These are phyloP conservation scores for Agrocybe praecox DNA, from an alignment of 768 basidiomycete genomes.

Conservation along the genomic window DNA sequence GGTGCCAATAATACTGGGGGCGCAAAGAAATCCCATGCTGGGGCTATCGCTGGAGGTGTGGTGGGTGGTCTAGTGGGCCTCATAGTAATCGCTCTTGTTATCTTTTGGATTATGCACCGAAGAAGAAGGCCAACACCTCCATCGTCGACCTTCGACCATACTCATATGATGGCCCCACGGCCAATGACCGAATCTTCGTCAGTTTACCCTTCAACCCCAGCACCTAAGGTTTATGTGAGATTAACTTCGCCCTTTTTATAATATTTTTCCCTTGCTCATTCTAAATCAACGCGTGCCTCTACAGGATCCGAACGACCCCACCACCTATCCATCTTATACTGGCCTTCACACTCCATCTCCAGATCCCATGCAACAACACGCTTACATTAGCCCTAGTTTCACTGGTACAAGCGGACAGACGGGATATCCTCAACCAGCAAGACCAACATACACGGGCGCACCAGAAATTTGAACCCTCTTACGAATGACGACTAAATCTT, in stretches of 20 bases:
- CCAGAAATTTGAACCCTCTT: constrained; percentile 2
- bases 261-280: not conserved
- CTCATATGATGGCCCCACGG: constrained; percentile 8
- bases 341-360: constrained; percentile 2
- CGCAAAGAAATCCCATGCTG: constrained; percentile 17
- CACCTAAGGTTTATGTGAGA: constrained; percentile 43
- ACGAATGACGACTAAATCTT: not conserved
- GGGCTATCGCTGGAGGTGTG: constrained; percentile 65
- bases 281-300: constrained; percentile 1
- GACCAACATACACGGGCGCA: constrained; percentile 12
- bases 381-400: constrained; percentile 10
- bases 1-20: not conserved
- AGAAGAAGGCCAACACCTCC: constrained; percentile 19
- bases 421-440: constrained; percentile 13
- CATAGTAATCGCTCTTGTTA: constrained; percentile 38
- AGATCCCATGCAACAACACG: constrained; percentile 11
- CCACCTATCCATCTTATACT: constrained; percentile 36
- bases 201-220: constrained; percentile 21
- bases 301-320: constrained; percentile 43
- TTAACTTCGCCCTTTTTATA: not conserved
- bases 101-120: constrained; percentile 29
- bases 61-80: constrained; percentile 55
- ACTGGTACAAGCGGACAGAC: constrained; percentile 16
- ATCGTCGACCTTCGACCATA: constrained; percentile 20
- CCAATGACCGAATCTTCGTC: constrained; percentile 20